These are phyloP conservation scores for Byssoonygena ceratinophila DNA, from an alignment of 2,329 filamentous ascomycete genomes.

Conservation along the genomic window DNA sequence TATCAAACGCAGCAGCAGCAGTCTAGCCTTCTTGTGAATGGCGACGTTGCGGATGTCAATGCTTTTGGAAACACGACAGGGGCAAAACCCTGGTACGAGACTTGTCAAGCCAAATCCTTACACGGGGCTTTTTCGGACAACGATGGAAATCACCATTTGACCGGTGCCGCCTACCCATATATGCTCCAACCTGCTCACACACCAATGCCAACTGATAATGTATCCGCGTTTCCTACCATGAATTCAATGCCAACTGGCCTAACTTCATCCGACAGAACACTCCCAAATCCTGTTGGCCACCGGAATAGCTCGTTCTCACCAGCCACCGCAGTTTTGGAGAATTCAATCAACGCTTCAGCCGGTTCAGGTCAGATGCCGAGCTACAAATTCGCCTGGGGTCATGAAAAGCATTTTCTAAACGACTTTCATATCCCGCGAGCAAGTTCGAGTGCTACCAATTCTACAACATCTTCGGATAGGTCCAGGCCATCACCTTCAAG, in stretches of 20 bases:
- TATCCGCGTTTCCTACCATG: conserved; percentile 21
- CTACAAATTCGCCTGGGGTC: conserved; percentile 7
- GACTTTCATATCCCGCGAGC: conserved; percentile 7
- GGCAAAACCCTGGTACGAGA: conserved; percentile 8
- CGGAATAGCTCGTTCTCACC: conserved; percentile 16
- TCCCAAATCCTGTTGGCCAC: conserved; percentile 27
- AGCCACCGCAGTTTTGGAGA: not conserved
- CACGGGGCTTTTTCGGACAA: conserved; percentile 6
- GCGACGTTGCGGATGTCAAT: conserved; percentile 20
- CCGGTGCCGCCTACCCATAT: conserved; percentile 21
- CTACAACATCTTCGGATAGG: conserved; percentile 5
- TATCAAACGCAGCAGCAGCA: conserved; percentile 28
- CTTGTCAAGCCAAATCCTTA: not conserved
- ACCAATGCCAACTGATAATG: conserved; percentile 20
- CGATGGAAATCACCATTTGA: not conserved
- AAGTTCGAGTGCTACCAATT: conserved; percentile 4
- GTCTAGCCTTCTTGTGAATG: conserved; percentile 29
- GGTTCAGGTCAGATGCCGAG: not conserved
- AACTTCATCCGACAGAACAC: conserved; percentile 26
- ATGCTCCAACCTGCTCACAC: conserved; percentile 20
- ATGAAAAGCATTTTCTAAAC: conserved; percentile 2
- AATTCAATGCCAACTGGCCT: conserved; percentile 20
- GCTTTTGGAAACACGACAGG: not conserved
- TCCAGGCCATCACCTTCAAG: conserved; percentile 14
- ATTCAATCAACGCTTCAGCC: not conserved